These are phyloP conservation scores for Ophiosphaerella narmari DNA, from an alignment of 2,329 filamentous ascomycete species.

Conservation along the genomic window DNA sequence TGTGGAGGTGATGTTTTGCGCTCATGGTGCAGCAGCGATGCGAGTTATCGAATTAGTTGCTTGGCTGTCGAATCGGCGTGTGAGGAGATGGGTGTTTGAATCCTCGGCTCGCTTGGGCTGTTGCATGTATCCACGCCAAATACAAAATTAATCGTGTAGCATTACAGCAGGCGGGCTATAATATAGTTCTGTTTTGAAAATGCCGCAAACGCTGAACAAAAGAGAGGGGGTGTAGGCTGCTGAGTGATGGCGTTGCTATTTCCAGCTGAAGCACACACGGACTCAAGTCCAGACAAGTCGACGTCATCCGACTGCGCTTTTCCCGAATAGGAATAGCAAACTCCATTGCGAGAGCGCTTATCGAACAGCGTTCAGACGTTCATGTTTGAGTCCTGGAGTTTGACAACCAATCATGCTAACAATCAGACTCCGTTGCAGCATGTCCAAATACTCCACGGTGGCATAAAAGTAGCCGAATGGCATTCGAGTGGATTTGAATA, in stretches of 20 bases:
- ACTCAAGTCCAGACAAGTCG: neutral
- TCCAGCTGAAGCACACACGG: conserved; percentile 7
- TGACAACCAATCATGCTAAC: too few species aligned
- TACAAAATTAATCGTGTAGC: neutral
- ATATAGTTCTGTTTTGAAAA: too few species aligned
- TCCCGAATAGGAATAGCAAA: neutral
- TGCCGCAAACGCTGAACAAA: neutral
- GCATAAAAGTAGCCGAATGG: too few species aligned
- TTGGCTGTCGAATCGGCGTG: conserved; percentile 6
- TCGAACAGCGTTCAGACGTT: too few species aligned
- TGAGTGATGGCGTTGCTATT: conserved; percentile 7
- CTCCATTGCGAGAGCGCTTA: neutral
- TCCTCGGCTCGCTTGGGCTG: too few species aligned
- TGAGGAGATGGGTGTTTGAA: neutral
- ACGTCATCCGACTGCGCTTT: conserved; percentile 2
- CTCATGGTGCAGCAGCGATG: conserved; percentile 12
- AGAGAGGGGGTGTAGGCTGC: neutral
- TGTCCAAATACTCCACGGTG: too few species aligned
- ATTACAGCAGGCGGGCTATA: neutral
- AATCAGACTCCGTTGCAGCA: too few species aligned
- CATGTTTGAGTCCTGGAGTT: too few species aligned
- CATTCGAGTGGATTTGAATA: too few species aligned
- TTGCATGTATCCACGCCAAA: too few species aligned
- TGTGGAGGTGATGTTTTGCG: conserved; percentile 40
- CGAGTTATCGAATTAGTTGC: too few species aligned